Percentiles rank a stretch among this genome's conserved stretches.
These are phyloP conservation scores for Cyanodermella asteris DNA, from an alignment of 2,329 filamentous ascomycete genomes.

Conservation along the genomic window DNA sequence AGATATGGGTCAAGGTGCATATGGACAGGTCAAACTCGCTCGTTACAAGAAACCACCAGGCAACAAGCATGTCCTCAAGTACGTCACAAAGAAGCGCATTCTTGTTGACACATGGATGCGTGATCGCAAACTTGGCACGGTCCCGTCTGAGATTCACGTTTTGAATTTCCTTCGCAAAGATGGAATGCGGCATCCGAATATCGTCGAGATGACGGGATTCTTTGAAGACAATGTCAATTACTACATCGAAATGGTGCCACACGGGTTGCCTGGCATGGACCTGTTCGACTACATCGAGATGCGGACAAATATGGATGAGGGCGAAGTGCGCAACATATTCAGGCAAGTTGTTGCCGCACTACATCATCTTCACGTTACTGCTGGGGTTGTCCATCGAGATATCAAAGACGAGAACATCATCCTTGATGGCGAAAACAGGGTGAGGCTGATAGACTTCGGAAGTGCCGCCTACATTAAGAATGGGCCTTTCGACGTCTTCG, in stretches of 20 bases:
- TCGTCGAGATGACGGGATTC: conserved; percentile 47
- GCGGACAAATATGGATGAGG: conserved; percentile 86
- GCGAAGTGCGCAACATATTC: conserved; percentile 86
- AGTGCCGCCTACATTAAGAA: conserved; percentile 97
- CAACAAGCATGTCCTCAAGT: conserved; percentile 86
- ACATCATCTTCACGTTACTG: conserved; percentile 76
- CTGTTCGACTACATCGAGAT: conserved; percentile 98
- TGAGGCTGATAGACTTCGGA: conserved; percentile 96
- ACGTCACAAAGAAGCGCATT: conserved; percentile 90
- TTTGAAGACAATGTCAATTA: conserved; percentile 55
- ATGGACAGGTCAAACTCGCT: conserved; percentile 90
- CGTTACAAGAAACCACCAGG: conserved; percentile 54
- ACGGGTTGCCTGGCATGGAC: conserved; percentile 92
- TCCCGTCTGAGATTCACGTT: conserved; percentile 91
- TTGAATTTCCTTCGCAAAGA: conserved; percentile 74
- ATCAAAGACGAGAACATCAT: conserved; percentile 99
- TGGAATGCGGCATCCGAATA: conserved; percentile 40
- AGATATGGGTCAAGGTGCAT: conserved; percentile 96
- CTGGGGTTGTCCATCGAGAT: conserved; percentile 82
- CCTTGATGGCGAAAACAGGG: conserved; percentile 78
- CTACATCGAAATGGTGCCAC: conserved; percentile 95
- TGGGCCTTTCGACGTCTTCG: conserved; percentile 95
- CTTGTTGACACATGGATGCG: conserved; percentile 96
- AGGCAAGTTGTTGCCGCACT: conserved; percentile 76
- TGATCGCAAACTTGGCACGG: conserved; percentile 77